Conservation (phyloP, 1,284 basidiomycete species). For the Malassezia brasiliensis region DNA sequence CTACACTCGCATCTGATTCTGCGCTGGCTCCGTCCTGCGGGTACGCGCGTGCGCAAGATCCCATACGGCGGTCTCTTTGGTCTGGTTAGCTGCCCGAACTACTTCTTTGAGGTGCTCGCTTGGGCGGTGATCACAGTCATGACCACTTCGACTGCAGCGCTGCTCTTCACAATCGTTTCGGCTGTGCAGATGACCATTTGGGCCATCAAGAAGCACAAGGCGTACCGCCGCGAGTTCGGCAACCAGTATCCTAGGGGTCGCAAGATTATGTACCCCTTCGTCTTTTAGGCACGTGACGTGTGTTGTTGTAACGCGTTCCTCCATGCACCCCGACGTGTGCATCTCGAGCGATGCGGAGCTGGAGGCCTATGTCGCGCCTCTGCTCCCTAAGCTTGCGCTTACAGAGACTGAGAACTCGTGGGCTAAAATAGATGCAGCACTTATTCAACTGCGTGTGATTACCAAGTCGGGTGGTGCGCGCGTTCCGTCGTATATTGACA, state of each 20-base stretch:
- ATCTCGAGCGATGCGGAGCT: slow-evolving; percentile 8
- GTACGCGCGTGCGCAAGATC: slow-evolving; percentile 69
- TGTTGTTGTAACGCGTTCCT: neutral
- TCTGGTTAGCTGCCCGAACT: slow-evolving; percentile 80
- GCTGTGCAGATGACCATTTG: slow-evolving; percentile 70
- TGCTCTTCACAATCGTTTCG: slow-evolving; percentile 63
- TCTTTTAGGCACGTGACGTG: slow-evolving; percentile 44
- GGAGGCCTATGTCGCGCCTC: neutral
- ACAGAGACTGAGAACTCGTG: slow-evolving; percentile 42
- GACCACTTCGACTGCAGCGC: slow-evolving; percentile 59
- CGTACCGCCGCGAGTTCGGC: slow-evolving; percentile 83
- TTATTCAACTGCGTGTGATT: slow-evolving; percentile 28
- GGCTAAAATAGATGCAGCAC: slow-evolving; percentile 30
- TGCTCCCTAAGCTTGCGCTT: slow-evolving; percentile 6
- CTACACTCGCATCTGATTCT: slow-evolving; percentile 71
- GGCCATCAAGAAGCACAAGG: slow-evolving; percentile 82
- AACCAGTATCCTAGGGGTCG: slow-evolving; percentile 66
- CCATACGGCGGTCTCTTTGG: slow-evolving; percentile 72
- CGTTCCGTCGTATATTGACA: slow-evolving; percentile 21
- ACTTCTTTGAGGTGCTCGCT: slow-evolving; percentile 74
- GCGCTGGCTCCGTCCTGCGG: slow-evolving; percentile 68
- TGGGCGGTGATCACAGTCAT: slow-evolving; percentile 68
- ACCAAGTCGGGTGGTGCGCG: slow-evolving; percentile 37
- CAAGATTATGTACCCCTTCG: slow-evolving; percentile 73
- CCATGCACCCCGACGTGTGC: neutral